Evolutionary conservation across 2,329 filamentous ascomycete genomes (phyloP).

Genomic region (Xylariaceae sp.): DNA sequence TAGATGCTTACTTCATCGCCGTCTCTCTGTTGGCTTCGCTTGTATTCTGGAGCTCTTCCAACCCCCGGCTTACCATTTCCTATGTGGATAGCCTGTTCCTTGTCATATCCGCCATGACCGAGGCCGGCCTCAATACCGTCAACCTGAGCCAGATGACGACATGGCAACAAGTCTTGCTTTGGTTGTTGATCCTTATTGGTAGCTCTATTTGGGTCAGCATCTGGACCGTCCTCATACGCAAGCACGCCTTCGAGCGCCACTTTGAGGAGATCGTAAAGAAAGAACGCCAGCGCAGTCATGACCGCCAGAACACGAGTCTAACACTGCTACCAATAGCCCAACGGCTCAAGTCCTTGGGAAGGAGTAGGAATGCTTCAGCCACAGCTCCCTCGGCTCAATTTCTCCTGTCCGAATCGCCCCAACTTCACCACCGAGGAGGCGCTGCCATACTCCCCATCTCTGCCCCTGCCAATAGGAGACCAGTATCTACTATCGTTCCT

Average conservation of each 20-base stretch:
- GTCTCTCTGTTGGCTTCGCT: slow-evolving; percentile 61
- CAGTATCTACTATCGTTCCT: slow-evolving; percentile 30
- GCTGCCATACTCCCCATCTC: slow-evolving; percentile 31
- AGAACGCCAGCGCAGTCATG: slow-evolving; percentile 45
- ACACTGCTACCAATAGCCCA: slow-evolving; percentile 39
- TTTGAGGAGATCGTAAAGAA: slow-evolving; percentile 60
- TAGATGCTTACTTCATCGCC: slow-evolving; percentile 65
- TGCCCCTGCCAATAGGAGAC: slow-evolving; percentile 30
- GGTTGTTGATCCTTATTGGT: slow-evolving; percentile 67
- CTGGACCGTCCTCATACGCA: slow-evolving; percentile 66
- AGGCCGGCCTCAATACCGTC: slow-evolving; percentile 66
- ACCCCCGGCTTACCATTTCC: slow-evolving; percentile 56
- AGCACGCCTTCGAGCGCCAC: slow-evolving; percentile 66
- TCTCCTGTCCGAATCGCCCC: background rate
- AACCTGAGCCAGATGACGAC: slow-evolving; percentile 68
- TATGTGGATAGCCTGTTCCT: slow-evolving; percentile 72
- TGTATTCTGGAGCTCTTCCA: slow-evolving; percentile 66
- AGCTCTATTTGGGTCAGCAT: slow-evolving; percentile 70
- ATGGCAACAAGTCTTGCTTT: slow-evolving; percentile 70
- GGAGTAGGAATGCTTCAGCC: slow-evolving; percentile 26
- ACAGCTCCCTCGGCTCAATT: slow-evolving; percentile 10
- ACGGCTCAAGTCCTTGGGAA: slow-evolving; percentile 33
- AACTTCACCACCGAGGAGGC: background rate
- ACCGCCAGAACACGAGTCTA: slow-evolving; percentile 34
- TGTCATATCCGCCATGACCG: slow-evolving; percentile 69